These are phyloP conservation scores for Breviolum minutum DNA, from an alignment of 73 alveolate genomes.

Conservation along the genomic window DNA sequence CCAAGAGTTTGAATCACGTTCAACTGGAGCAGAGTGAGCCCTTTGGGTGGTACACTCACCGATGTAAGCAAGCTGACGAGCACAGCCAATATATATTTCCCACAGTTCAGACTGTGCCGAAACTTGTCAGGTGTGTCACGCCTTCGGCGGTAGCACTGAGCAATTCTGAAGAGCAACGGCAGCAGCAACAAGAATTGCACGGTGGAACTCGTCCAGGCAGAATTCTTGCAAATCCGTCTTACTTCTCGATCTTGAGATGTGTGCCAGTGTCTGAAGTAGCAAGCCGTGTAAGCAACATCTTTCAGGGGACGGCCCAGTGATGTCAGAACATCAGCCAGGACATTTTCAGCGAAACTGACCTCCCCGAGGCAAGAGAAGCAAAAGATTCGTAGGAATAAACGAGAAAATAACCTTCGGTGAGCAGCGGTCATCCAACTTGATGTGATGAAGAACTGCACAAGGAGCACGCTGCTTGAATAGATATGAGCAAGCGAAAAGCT, in stretches of 20 bases:
- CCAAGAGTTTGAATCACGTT: conserved; percentile 15
- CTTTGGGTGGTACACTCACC: conserved; percentile 27
- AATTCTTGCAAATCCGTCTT: conserved; percentile 29
- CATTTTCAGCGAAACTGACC: conserved; percentile 77
- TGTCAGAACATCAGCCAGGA: conserved; percentile 75
- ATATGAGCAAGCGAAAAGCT: conserved; percentile 60
- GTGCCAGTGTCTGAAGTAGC: conserved; percentile 77
- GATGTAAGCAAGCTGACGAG: conserved; percentile 61
- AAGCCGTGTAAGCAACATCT: conserved; percentile 73
- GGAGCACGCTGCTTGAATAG: conserved; percentile 69
- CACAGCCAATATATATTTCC: conserved; percentile 38
- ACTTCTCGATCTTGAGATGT: conserved; percentile 48
- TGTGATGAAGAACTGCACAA: conserved; percentile 31
- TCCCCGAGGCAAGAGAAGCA: conserved; percentile 46
- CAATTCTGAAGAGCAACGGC: conserved; percentile 63
- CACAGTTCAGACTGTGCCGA: conserved; percentile 55
- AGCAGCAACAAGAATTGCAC: conserved; percentile 53
- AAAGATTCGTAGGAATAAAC: conserved; percentile 33
- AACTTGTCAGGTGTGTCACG: conserved; percentile 32
- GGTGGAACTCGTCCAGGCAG: conserved; percentile 48
- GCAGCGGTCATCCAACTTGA: conserved; percentile 24
- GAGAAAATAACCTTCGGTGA: conserved; percentile 23
- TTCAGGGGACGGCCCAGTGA: conserved; percentile 86
- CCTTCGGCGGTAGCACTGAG: conserved; percentile 80
- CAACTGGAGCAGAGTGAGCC: conserved; percentile 22